Evolutionary conservation across 306 rosid genomes (phyloP), one percentile per base, ranked within the genome.

Genomic region (Inga oerstediana): DNA sequence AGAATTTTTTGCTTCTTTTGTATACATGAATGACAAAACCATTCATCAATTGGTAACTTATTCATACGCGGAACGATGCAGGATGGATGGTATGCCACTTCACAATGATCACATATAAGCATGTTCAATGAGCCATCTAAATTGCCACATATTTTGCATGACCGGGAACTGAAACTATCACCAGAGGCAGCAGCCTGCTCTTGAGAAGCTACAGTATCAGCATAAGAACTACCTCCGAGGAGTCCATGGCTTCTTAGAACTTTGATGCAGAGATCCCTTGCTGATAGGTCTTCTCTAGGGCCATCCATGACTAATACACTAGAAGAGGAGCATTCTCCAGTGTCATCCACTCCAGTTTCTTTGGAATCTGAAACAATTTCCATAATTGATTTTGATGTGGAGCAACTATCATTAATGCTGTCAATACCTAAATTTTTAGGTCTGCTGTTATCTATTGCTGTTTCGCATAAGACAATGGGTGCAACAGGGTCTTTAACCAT

Each of bases 61-160:
- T 89, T 92, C 69, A 86, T 74, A 20, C 92, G 93, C 15, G 92
- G 88, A 65, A 88, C 83, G 89, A 87, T 87, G 85, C 99, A 95
- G 27, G 90, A 89, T 35, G 88, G 87, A 70, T 95, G 99, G 85
- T 90, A 92, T 82, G 96, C 94, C 75, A 91, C 93, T 81, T 95
- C 98, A 88, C 99, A 95, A 78, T 88, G 32, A 89, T 95, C 99
- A 86, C 99, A 95, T 79, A 95, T 87, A 72, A 95, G 90, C 97
- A 95, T 80, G 68, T 88, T 90, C 82, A 54, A 34, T 64, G 93
- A 78, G 75, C 87, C 82, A 59, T 88, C 97, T 46, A 83, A 78
- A 76, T 45, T 82, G 76, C 89, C 87, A 83, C 99, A 95, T 79
- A 83, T 89, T 87, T 92, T 95, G 91, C 99, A 95, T 32, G 87